These are phyloP conservation scores for Staphylotrichum longicolle DNA, from an alignment of 495 filamentous ascomycete genomes.

Conservation along the genomic window DNA sequence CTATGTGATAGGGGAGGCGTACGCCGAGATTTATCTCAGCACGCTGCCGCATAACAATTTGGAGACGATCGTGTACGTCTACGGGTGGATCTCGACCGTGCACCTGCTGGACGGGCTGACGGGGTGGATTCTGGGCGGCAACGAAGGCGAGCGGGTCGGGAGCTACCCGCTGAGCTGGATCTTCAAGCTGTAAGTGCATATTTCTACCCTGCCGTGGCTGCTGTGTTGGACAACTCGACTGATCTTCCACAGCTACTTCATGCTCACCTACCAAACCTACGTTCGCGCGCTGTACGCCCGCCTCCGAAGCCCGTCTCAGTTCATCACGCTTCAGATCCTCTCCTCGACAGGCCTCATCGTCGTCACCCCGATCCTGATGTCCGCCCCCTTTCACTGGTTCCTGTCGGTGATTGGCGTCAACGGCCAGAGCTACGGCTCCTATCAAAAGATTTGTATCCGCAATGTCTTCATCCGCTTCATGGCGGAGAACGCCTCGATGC, in stretches of 20 bases:
- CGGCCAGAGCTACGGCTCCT: constrained; percentile 53
- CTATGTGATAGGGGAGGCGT: constrained; percentile 63
- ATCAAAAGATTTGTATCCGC: constrained; percentile 58
- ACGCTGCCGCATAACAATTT: constrained; percentile 61
- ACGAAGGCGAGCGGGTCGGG: constrained; percentile 57
- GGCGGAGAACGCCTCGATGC: constrained; percentile 64
- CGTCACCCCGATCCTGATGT: constrained; percentile 59
- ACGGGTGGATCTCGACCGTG: constrained; percentile 63
- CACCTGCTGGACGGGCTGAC: constrained; percentile 58
- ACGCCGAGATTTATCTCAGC: constrained; percentile 62
- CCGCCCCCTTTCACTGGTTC: constrained; percentile 51
- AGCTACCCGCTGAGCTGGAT: constrained; percentile 63
- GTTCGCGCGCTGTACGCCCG: constrained; percentile 66
- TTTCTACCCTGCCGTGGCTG: too few relatives aligned
- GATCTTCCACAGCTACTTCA: constrained; percentile 55
- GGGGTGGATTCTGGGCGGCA: constrained; percentile 60
- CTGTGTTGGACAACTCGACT: background rate
- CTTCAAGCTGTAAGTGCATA: constrained; percentile 55
- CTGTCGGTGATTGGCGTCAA: constrained; percentile 49
- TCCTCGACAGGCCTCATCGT: constrained; percentile 58
- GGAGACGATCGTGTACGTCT: constrained; percentile 64
- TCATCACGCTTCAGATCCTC: constrained; percentile 57
- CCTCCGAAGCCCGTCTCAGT: constrained; percentile 57
- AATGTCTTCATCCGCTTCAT: constrained; percentile 62
- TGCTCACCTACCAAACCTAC: constrained; percentile 65